Percentiles rank a stretch among this genome's conserved stretches.
Evolutionary conservation across 305 asterid genomes (phyloP).

Genomic region (Caryopteris hybrid): DNA sequence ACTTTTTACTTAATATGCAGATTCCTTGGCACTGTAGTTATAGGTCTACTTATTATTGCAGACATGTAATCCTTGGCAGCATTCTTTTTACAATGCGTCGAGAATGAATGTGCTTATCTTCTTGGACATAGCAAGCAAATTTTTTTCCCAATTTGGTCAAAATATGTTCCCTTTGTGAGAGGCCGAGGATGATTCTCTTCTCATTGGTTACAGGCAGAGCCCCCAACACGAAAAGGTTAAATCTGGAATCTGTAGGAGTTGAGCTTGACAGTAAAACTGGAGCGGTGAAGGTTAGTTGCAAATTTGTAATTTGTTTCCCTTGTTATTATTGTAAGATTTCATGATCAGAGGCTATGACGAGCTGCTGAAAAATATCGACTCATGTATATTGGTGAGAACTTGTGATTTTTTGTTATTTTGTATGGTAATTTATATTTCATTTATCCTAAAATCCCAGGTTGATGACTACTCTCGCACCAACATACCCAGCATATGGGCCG

Average conservation of each 20-base stretch:
- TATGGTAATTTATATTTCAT: conserved; percentile 3
- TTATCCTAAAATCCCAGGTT: conserved; percentile 45
- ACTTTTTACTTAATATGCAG: not conserved
- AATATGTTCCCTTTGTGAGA: not conserved
- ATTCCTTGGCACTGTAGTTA: not conserved
- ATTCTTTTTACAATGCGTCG: conserved; percentile 20
- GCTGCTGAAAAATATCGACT: not conserved
- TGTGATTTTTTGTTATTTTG: conserved; percentile 1
- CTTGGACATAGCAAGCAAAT: not conserved
- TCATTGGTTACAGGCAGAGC: conserved; percentile 62
- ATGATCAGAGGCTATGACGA: not conserved
- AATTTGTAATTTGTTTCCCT: not conserved
- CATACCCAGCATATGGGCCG: conserved; percentile 95
- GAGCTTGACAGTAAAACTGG: conserved; percentile 57
- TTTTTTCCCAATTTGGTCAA: conserved; percentile 22
- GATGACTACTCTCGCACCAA: conserved; percentile 76
- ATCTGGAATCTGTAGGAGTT: conserved; percentile 83
- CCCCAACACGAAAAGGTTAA: conserved; percentile 82
- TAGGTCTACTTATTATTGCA: not conserved
- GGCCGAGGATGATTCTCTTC: conserved; percentile 7
- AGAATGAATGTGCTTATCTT: conserved; percentile 30
- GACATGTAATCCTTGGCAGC: not conserved
- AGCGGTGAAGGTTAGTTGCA: conserved; percentile 61
- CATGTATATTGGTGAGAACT: not conserved
- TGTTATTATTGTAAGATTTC: not conserved